phyloP scores from a whole-genome alignment of 495 filamentous ascomycete genomes.

The Trichocladium antarcticum region DNA sequence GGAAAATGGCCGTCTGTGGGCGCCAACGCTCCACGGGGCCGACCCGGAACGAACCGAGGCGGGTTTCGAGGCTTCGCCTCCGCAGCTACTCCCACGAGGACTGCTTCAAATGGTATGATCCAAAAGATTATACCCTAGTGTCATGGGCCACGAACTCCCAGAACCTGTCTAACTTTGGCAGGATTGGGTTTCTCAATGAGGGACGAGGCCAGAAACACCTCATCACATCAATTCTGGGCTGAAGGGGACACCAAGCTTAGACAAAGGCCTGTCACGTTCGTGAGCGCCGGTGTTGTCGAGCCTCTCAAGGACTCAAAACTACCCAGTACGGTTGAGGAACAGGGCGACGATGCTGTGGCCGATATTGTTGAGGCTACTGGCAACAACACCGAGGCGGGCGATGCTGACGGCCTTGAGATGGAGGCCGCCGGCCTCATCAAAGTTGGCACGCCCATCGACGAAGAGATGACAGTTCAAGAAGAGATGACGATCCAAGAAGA shows the following conservation, averaged over 20 bases:
- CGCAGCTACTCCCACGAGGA: not conserved
- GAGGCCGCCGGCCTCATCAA: not conserved
- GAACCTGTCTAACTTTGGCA: slow-evolving; percentile 16
- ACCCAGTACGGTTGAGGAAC: not conserved
- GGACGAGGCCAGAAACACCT: slow-evolving; percentile 70
- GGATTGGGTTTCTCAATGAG: slow-evolving; percentile 55
- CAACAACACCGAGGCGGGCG: not conserved
- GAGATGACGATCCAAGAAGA: no score
- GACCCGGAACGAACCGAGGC: slow-evolving; percentile 1
- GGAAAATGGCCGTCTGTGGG: slow-evolving; percentile 14
- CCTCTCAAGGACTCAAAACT: slow-evolving; percentile 29
- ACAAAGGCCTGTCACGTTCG: slow-evolving; percentile 53
- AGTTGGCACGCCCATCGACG: no score
- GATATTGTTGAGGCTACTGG: not conserved
- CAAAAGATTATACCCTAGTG: not conserved
- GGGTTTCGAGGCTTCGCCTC: slow-evolving; percentile 1
- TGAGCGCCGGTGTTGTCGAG: slow-evolving; percentile 56
- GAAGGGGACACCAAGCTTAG: slow-evolving; percentile 35
- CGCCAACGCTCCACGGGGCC: slow-evolving; percentile 5
- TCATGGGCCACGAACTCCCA: not conserved
- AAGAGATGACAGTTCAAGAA: no score
- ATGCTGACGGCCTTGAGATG: not conserved
- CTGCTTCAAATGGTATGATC: slow-evolving; percentile 10
- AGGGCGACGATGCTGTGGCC: not conserved
- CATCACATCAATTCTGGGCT: slow-evolving; percentile 37